These are phyloP conservation scores for Termitomyces sp. DNA, from an alignment of 768 basidiomycete species.

Conservation along the genomic window DNA sequence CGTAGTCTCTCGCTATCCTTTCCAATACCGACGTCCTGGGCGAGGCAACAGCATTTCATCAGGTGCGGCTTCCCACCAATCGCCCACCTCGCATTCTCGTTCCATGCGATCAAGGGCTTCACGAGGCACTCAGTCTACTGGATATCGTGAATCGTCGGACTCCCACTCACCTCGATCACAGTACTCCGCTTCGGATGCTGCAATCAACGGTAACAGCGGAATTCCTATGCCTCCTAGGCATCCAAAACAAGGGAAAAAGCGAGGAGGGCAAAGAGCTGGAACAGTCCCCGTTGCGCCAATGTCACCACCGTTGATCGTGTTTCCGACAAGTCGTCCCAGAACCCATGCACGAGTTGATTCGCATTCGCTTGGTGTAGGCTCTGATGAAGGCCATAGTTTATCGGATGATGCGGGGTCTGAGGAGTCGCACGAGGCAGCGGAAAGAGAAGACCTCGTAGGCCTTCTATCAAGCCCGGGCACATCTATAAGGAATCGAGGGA, in stretches of 20 bases:
- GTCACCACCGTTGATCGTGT: conserved; percentile 14
- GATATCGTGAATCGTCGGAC: conserved; percentile 56
- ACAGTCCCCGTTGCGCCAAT: conserved; percentile 24
- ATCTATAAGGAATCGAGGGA: conserved; percentile 36
- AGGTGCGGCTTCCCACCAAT: conserved; percentile 31
- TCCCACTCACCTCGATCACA: conserved; percentile 44
- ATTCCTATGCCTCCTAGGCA: conserved; percentile 41
- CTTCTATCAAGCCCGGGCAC: conserved; percentile 47
- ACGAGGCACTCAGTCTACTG: conserved; percentile 52
- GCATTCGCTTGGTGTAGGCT: conserved; percentile 14
- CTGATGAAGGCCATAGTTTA: conserved; percentile 21
- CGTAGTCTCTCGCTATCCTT: conserved; percentile 63
- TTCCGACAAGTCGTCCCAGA: conserved; percentile 19
- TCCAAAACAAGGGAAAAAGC: conserved; percentile 24
- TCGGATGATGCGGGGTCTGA: conserved; percentile 40
- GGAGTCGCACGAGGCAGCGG: conserved; percentile 52
- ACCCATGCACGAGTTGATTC: conserved; percentile 8
- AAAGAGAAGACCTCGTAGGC: conserved; percentile 57
- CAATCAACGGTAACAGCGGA: conserved; percentile 26
- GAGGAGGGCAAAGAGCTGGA: conserved; percentile 24
- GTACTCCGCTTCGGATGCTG: conserved; percentile 28
- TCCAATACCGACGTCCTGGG: conserved; percentile 52
- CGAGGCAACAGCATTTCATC: conserved; percentile 40
- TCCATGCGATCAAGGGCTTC: conserved; percentile 32
- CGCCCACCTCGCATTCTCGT: conserved; percentile 23